These are phyloP conservation scores for Cordia subcordata DNA, from an alignment of 257 asterid genomes.

Conservation along the genomic window DNA sequence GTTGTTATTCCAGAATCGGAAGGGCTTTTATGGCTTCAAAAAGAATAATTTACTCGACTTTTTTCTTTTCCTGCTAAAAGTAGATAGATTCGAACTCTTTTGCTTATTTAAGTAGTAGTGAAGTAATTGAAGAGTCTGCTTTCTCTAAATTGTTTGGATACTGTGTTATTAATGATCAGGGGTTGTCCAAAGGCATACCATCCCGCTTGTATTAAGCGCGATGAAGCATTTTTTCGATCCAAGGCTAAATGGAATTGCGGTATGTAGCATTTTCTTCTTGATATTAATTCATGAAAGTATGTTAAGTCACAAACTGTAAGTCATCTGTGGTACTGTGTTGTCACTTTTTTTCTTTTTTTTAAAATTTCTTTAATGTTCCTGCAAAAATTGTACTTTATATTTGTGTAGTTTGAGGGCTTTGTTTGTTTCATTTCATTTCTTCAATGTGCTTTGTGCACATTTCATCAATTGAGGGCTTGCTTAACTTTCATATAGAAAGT, in stretches of 20 bases:
- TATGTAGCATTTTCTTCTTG: neutral
- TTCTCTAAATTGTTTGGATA: neutral
- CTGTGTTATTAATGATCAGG: constrained; percentile 41
- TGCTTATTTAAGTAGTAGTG: neutral
- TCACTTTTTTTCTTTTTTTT: neutral
- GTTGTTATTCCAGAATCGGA: constrained; percentile 1
- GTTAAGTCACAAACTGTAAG: neutral
- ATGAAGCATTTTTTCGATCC: constrained; percentile 75
- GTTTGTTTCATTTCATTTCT: too few relatives aligned
- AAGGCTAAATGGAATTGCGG: constrained; percentile 90
- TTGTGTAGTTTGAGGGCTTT: too few relatives aligned
- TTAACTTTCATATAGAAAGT: too few relatives aligned
- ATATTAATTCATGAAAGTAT: neutral
- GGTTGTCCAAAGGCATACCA: constrained; percentile 99
- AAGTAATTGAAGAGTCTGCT: constrained; percentile 14
- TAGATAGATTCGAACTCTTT: neutral
- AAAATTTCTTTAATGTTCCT: too few relatives aligned
- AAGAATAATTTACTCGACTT: neutral
- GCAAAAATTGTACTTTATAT: too few relatives aligned
- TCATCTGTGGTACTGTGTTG: neutral
- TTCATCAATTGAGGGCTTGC: too few relatives aligned
- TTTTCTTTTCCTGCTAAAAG: neutral
- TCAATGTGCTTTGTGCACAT: too few relatives aligned
- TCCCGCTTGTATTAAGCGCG: constrained; percentile 89
- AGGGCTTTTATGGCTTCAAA: neutral